Percentiles rank a stretch among this genome's conserved stretches.
These are phyloP conservation scores for Xylariaceae sp. DNA, from an alignment of 2,329 filamentous ascomycete genomes.

Conservation along the genomic window DNA sequence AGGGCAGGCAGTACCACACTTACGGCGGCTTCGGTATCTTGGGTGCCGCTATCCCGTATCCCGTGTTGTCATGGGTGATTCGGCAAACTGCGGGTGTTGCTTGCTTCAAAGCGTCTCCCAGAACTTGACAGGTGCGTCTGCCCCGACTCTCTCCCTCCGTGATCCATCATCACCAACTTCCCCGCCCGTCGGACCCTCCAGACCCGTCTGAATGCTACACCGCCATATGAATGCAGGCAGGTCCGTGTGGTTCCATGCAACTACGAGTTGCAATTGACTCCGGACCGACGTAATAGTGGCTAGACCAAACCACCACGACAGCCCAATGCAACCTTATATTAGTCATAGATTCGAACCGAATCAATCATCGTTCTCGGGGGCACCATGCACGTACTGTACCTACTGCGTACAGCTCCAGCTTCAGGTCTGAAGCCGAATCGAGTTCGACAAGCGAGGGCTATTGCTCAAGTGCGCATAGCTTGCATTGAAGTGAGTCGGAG, in stretches of 20 bases:
- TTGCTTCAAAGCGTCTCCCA: constrained; percentile 7
- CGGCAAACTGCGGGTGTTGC: constrained; percentile 2
- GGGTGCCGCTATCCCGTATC: background rate
- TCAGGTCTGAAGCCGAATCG: constrained; percentile 1
- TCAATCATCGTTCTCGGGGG: background rate
- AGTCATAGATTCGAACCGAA: constrained; percentile 9
- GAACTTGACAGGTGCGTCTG: background rate
- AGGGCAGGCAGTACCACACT: background rate
- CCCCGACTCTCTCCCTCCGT: background rate
- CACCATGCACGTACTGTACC: background rate
- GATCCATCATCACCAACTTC: background rate
- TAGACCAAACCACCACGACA: constrained; percentile 17
- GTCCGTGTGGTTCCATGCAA: constrained; percentile 17
- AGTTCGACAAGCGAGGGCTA: constrained; percentile 2
- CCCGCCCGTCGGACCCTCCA: constrained; percentile 3
- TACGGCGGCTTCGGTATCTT: constrained; percentile 5
- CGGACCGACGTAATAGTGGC: constrained; percentile 14
- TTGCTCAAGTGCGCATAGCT: constrained; percentile 1
- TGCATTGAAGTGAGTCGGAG: constrained; percentile 1
- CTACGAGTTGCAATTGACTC: constrained; percentile 9
- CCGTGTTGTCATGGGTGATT: constrained; percentile 2
- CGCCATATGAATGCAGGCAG: constrained; percentile 16
- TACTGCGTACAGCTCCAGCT: background rate
- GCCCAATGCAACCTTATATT: constrained; percentile 18
- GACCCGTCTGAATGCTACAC: constrained; percentile 12